Percentiles rank a stretch among this genome's conserved stretches.
Evolutionary conservation across 2,329 filamentous ascomycete genomes (phyloP).

Genomic region (Emydomyces testavorans): DNA sequence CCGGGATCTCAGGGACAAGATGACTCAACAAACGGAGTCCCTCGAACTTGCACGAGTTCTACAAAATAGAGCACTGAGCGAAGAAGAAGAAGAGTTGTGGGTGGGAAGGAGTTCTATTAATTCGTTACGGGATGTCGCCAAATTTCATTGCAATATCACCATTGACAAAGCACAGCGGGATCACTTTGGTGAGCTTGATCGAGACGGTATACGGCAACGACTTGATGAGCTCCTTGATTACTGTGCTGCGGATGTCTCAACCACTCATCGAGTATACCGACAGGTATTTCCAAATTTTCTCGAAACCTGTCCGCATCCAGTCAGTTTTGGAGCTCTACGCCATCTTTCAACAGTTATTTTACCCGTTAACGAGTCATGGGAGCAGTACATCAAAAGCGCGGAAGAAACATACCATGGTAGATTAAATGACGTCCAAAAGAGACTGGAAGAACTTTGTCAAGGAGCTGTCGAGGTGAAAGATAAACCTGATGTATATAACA

Average conservation of each 20-base stretch:
- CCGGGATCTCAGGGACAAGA: conserved; percentile 67
- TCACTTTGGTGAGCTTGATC: conserved; percentile 72
- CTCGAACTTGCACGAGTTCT: conserved; percentile 61
- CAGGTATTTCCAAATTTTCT: conserved; percentile 87
- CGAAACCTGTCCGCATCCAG: conserved; percentile 83
- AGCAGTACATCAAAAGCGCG: conserved; percentile 68
- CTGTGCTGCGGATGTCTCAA: conserved; percentile 83
- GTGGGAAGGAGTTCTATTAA: conserved; percentile 90
- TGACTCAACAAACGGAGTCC: conserved; percentile 59
- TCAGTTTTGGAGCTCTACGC: conserved; percentile 87
- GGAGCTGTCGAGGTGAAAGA: conserved; percentile 65
- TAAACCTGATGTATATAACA: conserved; percentile 55
- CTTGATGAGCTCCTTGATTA: conserved; percentile 81
- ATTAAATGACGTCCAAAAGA: conserved; percentile 63
- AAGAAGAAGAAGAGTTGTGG: conserved; percentile 93
- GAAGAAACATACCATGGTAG: conserved; percentile 73
- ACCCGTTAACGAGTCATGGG: conserved; percentile 80
- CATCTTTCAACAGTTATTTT: conserved; percentile 91
- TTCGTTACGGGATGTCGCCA: conserved; percentile 85
- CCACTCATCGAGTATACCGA: conserved; percentile 89
- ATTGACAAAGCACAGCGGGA: conserved; percentile 85
- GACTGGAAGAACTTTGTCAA: conserved; percentile 61
- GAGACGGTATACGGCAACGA: conserved; percentile 55
- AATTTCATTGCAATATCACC: conserved; percentile 83
- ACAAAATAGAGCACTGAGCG: conserved; percentile 52